These are phyloP conservation scores for Chenopodium formosanum DNA, from an alignment of 148 eudicot genomes.

Conservation along the genomic window DNA sequence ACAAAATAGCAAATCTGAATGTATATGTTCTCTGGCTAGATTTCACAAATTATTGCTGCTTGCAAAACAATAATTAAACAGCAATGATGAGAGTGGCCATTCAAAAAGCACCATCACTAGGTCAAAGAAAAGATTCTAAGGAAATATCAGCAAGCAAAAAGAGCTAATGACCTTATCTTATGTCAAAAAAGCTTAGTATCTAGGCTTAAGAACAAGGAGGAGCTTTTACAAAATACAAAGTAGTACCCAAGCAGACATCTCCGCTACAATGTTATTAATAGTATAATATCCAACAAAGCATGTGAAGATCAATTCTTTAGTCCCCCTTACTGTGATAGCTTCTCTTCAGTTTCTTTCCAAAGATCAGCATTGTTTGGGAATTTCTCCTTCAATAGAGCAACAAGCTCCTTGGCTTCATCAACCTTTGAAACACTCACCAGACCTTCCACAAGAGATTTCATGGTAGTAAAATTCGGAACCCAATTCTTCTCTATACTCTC, in stretches of 20 bases:
- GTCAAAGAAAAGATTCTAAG: not conserved
- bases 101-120: not conserved
- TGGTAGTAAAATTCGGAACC: conserved; percentile 68
- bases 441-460: conserved; percentile 77
- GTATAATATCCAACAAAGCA: conserved; percentile 12
- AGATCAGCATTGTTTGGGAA: conserved; percentile 50
- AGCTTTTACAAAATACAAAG: not conserved
- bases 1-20: not conserved
- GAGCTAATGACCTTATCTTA: not conserved
- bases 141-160: not conserved
- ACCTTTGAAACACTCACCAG: conserved; percentile 57
- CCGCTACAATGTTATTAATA: conserved; percentile 12
- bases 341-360: conserved; percentile 76
- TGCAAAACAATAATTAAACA: not conserved
- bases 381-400: conserved; percentile 60
- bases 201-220: not conserved
- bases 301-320: not conserved
- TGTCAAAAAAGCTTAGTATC: not conserved
- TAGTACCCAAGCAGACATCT: not conserved
- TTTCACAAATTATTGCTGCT: not conserved
- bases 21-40: not conserved
- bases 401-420: conserved; percentile 70
- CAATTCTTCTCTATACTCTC: conserved; percentile 63
- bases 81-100: not conserved
- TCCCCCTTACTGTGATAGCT: conserved; percentile 40